Base-by-base conservation (phyloP, 2,329 filamentous ascomycete species). In the Aspergillus sergii region DNA sequence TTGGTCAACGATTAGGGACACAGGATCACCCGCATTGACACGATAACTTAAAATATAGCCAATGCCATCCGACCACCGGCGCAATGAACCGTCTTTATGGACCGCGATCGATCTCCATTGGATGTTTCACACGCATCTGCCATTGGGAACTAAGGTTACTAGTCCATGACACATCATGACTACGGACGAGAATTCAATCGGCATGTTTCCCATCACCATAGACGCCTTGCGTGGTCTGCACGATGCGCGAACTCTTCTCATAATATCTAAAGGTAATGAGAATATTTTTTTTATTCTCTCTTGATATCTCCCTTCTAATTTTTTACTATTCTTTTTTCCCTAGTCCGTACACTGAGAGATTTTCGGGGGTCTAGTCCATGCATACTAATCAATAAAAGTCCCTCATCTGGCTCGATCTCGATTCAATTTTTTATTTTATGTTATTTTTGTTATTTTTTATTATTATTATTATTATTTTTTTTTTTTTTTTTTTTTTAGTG, bases 11-110 rank as follows among this genome's bases (percentile, higher is more conserved):
- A 30, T 36, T 36, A 36, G 51, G 30, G 7, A 51, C 48, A 28
- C 46, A 21, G 48, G 51, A 54, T 54, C 51, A 54, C 51, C 51
- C 21, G 51, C 51, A 54, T 54, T 54, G 30, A n/a, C 51, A 54
- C 30, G 51, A 54, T 54, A 54, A 54, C 51, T 54, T 54, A 54
- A 53, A 54, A 23, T 34, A 54, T 34, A 34, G 21, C 51, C 51
- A 34, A 54, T 54, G 14, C 51, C 19, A 36, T 14, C 30, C 19
- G 51, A 54, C 26, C 30, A 36, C 28, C 19, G 19, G 30, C 19
- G 19, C 11, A 16, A 54, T n/a, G 30, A 9, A 41, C 39, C 16
- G 39, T 41, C 39, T n/a, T 9, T 9, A 19, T 19, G 8, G 51
- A 54, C 48, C 28, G 26, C 28, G 48, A 32, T 55, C 16, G 21